Conservation (phyloP, 1,284 basidiomycete species). For the Malassezia japonica region DNA sequence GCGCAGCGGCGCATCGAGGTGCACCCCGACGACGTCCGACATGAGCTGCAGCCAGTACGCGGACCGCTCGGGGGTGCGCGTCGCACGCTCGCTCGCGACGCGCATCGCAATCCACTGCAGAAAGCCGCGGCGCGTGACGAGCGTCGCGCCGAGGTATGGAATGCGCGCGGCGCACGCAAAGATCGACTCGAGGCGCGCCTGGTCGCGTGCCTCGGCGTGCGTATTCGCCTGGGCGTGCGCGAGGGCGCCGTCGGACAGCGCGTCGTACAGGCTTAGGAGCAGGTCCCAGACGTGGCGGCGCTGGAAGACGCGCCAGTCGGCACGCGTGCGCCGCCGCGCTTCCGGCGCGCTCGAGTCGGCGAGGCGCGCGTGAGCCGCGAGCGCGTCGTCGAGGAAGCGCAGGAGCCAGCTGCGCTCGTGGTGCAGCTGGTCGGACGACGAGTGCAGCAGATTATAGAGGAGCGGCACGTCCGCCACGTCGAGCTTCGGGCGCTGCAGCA, state of each 20-base stretch:
- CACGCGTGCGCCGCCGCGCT: slow-evolving; percentile 34
- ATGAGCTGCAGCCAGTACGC: slow-evolving; percentile 1
- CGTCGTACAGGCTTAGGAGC: slow-evolving; percentile 65
- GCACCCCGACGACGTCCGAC: slow-evolving; percentile 11
- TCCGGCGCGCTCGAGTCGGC: slow-evolving; percentile 1
- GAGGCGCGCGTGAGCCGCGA: slow-evolving; percentile 31
- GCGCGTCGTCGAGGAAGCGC: slow-evolving; percentile 67
- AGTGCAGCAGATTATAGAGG: slow-evolving; percentile 72
- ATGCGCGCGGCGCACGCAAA: slow-evolving; percentile 15
- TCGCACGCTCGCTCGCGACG: slow-evolving; percentile 9
- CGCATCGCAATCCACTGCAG: slow-evolving; percentile 32
- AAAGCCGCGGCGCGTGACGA: slow-evolving; percentile 23
- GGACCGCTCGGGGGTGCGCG: neutral
- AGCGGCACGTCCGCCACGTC: slow-evolving; percentile 71
- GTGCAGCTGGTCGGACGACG: slow-evolving; percentile 64
- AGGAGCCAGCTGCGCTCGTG: slow-evolving; percentile 75
- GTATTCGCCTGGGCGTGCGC: neutral
- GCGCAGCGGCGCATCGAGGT: slow-evolving; percentile 14
- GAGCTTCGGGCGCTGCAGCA: slow-evolving; percentile 68
- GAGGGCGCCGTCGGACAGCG: neutral
- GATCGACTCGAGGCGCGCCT: slow-evolving; percentile 10
- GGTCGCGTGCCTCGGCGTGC: neutral
- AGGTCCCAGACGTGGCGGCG: slow-evolving; percentile 78
- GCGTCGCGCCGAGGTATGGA: slow-evolving; percentile 22
- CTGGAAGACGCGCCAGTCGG: slow-evolving; percentile 72